Conservation (phyloP, 129 eudicot genomes). For the Lactuca saligna region DNA sequence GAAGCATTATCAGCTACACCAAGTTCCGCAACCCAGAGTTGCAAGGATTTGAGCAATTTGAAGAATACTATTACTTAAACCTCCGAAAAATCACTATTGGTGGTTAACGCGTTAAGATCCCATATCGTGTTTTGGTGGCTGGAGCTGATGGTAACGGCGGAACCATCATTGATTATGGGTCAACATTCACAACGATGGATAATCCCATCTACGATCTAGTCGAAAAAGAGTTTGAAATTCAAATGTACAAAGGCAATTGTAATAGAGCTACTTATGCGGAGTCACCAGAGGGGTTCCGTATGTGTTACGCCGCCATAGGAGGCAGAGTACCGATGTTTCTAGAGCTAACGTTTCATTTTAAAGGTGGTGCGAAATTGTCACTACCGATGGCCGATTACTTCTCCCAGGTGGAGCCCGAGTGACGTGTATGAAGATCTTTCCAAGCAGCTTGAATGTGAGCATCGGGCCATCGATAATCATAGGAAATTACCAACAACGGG, state of each 20-base stretch:
- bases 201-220: constrained; percentile 35
- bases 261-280: constrained; percentile 36
- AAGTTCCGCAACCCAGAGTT: constrained; percentile 36
- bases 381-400: constrained; percentile 57
- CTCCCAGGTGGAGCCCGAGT: constrained; percentile 36
- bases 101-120: constrained; percentile 45
- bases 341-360: constrained; percentile 47
- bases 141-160: constrained; percentile 62
- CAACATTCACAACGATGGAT: constrained; percentile 66
- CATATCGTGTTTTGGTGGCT: constrained; percentile 38
- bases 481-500: constrained; percentile 78
- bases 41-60: constrained; percentile 18
- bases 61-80: constrained; percentile 55
- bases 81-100: constrained; percentile 58
- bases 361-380: constrained; percentile 57
- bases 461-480: constrained; percentile 64
- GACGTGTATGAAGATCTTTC: constrained; percentile 56
- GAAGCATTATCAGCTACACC: constrained; percentile 44
- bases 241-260: constrained; percentile 45
- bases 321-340: constrained; percentile 32
- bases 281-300: constrained; percentile 18
- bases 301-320: constrained; percentile 36
- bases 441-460: neutral
- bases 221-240: constrained; percentile 50
- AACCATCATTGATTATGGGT: constrained; percentile 66